phyloP scores from a whole-genome alignment of 2,329 filamentous ascomycete genomes.

The Epichloe typhina region DNA sequence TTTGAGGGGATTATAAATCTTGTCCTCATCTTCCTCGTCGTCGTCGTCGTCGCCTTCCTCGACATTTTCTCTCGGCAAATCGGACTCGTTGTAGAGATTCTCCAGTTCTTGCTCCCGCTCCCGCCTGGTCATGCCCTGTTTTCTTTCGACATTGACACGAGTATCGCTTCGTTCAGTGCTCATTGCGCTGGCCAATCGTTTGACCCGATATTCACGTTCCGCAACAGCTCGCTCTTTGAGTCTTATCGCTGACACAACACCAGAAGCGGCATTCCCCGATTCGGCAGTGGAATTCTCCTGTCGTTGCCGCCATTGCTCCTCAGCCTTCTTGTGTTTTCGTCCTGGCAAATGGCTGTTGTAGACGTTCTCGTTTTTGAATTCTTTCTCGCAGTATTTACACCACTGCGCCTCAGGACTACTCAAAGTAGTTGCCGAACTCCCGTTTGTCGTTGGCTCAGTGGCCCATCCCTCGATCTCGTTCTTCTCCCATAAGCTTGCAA shows the following conservation, averaged over 20 bases:
- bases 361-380: slow-evolving; percentile 90
- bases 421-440: slow-evolving; percentile 11
- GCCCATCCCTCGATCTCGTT: slow-evolving; percentile 73
- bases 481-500: slow-evolving; percentile 68
- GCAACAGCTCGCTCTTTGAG: slow-evolving; percentile 85
- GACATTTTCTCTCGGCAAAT: slow-evolving; percentile 19
- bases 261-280: slow-evolving; percentile 14
- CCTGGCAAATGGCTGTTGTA: slow-evolving; percentile 81
- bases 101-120: slow-evolving; percentile 91
- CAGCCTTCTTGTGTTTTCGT: slow-evolving; percentile 72
- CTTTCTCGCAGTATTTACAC: slow-evolving; percentile 86
- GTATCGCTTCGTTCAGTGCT: slow-evolving; percentile 81
- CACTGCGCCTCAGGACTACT: slow-evolving; percentile 55
- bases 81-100: slow-evolving; percentile 49
- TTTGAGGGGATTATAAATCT: slow-evolving; percentile 93
- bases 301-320: slow-evolving; percentile 46
- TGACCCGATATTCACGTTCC: slow-evolving; percentile 73
- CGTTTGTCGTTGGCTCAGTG: slow-evolving; percentile 32
- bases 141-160: slow-evolving; percentile 86
- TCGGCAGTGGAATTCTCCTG: slow-evolving; percentile 24
- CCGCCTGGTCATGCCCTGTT: slow-evolving; percentile 92
- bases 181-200: slow-evolving; percentile 69
- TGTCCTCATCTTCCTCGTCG: slow-evolving; percentile 68
- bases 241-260: slow-evolving; percentile 30
- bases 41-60: slow-evolving; percentile 56